Conservation (phyloP, 78 protist species). For the Chrysochromulina parva region DNA sequence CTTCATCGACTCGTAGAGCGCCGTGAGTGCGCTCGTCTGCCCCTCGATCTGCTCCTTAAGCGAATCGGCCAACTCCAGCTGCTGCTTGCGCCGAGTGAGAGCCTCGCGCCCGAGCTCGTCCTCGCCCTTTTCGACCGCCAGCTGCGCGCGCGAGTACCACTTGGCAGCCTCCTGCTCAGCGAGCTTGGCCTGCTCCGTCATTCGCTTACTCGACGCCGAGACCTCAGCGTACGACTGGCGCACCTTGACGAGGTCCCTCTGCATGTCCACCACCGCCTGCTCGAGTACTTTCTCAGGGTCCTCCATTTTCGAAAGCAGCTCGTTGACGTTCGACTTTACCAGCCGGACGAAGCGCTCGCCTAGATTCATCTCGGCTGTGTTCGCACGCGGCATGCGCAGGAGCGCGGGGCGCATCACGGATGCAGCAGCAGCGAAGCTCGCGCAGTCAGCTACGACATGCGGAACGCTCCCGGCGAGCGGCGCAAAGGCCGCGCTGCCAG, state of each 20-base stretch:
- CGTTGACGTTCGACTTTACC: not conserved
- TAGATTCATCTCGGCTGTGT: not conserved
- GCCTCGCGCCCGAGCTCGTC: slow-evolving; percentile 31
- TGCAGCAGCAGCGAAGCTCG: no score
- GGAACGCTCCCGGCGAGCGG: no score
- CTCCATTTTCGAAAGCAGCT: not conserved
- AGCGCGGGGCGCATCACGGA: no score
- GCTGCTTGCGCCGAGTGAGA: not conserved
- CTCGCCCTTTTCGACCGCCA: slow-evolving; percentile 5
- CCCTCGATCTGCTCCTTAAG: not conserved
- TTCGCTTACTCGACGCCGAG: not conserved
- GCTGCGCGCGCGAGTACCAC: slow-evolving; percentile 15
- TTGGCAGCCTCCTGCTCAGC: not conserved
- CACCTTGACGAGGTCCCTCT: not conserved
- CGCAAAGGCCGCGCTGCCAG: no score
- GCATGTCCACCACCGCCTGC: slow-evolving; percentile 28
- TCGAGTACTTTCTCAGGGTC: slow-evolving; percentile 33
- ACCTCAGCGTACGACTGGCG: slow-evolving; percentile 25
- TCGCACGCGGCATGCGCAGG: no score
- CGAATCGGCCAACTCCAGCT: not conserved
- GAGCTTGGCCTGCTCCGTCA: not conserved
- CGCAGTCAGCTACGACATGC: no score
- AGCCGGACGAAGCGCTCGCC: slow-evolving; percentile 12
- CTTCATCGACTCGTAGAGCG: not conserved
- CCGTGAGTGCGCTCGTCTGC: not conserved